phyloP scores from a whole-genome alignment of 495 filamentous ascomycete genomes.

The Penicillium chermesinum region DNA sequence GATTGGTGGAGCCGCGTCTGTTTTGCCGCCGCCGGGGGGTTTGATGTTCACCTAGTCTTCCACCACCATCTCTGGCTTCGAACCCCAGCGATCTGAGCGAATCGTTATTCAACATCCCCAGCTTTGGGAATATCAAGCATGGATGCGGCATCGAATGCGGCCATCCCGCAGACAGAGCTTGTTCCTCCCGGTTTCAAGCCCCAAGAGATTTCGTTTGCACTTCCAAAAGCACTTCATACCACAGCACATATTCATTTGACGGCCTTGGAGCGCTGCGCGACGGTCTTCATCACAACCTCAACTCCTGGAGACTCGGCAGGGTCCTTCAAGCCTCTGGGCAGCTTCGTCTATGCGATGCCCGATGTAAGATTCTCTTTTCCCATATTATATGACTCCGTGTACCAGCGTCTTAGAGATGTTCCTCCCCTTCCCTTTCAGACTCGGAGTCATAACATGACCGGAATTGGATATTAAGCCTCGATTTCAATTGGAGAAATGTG shows the following conservation, averaged over 20 bases:
- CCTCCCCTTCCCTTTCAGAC: no score
- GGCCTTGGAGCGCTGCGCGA: slow-evolving; percentile 57
- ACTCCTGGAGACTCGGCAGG: slow-evolving; percentile 51
- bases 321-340: slow-evolving; percentile 45
- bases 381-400: no score
- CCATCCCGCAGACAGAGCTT: slow-evolving; percentile 16
- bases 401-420: neutral
- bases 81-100: neutral
- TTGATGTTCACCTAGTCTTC: slow-evolving; percentile 6
- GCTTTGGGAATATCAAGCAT: slow-evolving; percentile 8
- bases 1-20: slow-evolving; percentile 13
- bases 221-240: slow-evolving; percentile 71
- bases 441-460: no score
- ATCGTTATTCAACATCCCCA: neutral
- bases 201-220: slow-evolving; percentile 67
- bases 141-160: slow-evolving; percentile 3
- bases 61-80: slow-evolving; percentile 1
- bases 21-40: slow-evolving; percentile 14
- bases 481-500: no score
- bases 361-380: slow-evolving; percentile 64
- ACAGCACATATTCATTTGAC: slow-evolving; percentile 75
- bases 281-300: slow-evolving; percentile 73
- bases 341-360: slow-evolving; percentile 89
- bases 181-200: slow-evolving; percentile 35
- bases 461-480: no score